phyloP scores from a whole-genome alignment of 306 rosid species.

The Medicago ruthenica region DNA sequence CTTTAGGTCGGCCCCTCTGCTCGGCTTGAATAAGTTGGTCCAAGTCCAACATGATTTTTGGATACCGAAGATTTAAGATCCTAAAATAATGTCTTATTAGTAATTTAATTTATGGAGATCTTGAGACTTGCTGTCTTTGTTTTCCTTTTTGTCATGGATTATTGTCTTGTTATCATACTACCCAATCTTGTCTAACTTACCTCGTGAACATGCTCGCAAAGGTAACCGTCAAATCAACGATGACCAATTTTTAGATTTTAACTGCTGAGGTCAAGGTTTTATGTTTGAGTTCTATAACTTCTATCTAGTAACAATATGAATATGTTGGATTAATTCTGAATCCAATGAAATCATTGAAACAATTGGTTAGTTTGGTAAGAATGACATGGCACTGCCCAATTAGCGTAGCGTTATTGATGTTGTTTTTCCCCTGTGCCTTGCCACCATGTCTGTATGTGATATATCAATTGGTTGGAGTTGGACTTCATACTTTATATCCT shows the following conservation, averaged over 20 bases:
- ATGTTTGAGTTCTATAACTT: not conserved
- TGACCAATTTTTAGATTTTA: not conserved
- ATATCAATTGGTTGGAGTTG: not conserved
- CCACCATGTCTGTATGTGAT: not conserved
- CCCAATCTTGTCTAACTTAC: not conserved
- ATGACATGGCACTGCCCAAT: not conserved
- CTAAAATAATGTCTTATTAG: conserved; percentile 3
- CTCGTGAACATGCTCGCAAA: not conserved
- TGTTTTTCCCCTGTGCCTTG: not conserved
- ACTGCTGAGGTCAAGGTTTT: conserved; percentile 6
- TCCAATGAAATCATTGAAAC: conserved; percentile 7
- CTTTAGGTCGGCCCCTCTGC: not conserved
- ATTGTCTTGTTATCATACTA: not conserved
- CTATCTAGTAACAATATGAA: not conserved
- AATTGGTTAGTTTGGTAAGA: not conserved
- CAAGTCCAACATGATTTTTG: not conserved
- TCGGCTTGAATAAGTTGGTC: not conserved
- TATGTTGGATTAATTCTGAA: conserved; percentile 8
- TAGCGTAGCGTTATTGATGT: not conserved
- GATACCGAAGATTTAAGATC: not conserved
- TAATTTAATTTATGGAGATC: conserved; percentile 23
- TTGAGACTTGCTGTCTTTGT: not conserved
- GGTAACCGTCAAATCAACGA: not conserved
- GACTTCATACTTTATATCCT: conserved; percentile 13
- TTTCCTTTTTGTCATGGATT: conserved; percentile 6